Base-by-base conservation (phyloP, 768 basidiomycete species). In the Leccinum subtestaceum region DNA sequence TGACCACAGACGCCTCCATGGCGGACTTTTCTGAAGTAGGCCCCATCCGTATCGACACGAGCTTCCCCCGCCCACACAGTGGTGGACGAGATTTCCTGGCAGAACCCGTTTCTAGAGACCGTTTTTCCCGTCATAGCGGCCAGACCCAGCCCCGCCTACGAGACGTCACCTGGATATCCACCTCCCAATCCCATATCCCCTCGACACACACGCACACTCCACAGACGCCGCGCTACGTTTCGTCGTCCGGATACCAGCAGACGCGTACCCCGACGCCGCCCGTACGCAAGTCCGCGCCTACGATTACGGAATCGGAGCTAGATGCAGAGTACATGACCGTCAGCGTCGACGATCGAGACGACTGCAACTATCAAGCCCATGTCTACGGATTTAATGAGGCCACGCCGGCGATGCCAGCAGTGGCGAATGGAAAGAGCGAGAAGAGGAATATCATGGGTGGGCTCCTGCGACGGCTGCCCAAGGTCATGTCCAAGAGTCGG, bases 321-420 rank as follows among this genome's bases (percentile, higher is more conserved):
- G 70, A 72, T 25, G 70, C 70, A 48, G 73, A 74, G 50, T 73
- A 73, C 56, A 74, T 73, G 71, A 73, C 72, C 5, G 69, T 73
- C 61, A 70, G 58, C 27, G 63, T 73, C 5, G 67, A 66, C 4
- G 63, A 64, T 50, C 58, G 58, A 21, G 67, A 64, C 31, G 70
- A 71, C 3, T 60, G 50, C 47, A 27, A 62, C 25, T 57, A 60
- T 58, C 57, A 51, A 15, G 60, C 61, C 17, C 65, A 73, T 48
- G 64, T 57, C 9, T 55, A 68, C 53, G 71, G 73, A 7, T 57
- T 63, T 59, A 65, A 52, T 53, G 72, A 71, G 57, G 65, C 54
- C 36, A 17, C 61, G 47, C 60, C 65, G 12, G 51, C 53, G 23
- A n/a, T 63, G 48, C 60, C 65, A 7, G 52, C 53, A 23, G 62